Base-by-base conservation (phyloP, 2,329 filamentous ascomycete genomes). In the Lasiodiplodia gonubiensis region DNA sequence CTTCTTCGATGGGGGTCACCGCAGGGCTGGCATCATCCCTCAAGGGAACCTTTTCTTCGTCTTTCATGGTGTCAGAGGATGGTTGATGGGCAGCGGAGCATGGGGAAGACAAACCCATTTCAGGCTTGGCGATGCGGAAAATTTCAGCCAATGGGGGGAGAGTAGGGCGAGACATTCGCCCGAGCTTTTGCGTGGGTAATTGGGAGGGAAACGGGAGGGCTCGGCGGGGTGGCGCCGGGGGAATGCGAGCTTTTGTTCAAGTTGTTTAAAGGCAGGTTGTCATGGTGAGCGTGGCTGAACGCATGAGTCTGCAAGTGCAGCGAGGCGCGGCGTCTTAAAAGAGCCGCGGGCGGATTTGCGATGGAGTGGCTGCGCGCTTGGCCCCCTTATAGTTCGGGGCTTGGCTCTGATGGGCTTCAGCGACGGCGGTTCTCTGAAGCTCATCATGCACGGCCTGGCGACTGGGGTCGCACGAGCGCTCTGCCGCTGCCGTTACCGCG, bases 351-450 rank as follows among this genome's bases (percentile, higher is more conserved):
- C 57, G 57, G 57, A 61, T 49, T 11, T 30, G 57, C 42, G 57
- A 66, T 67, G 46, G 65, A 67, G 65, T 67, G 65, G 65, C 65
- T 67, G 65, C 60, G 61, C 61, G 61, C 61, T 64, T 64, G 61
- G 61, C 61, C 61, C 57, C 61, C 61, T 63, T 37, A 63, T 64
- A 64, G 61, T 49, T 39, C 49, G 49, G 49, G 35, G 49, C 49
- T 53, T 64, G 60, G 60, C 60, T 52, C 23, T 23, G 54, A 42
- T 42, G 35, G 54, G 23, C 57, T 59, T 35, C 37, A 42, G 53
- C 53, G 37, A n/a, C 42, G 42, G 59, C 59, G 57, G 57, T 39
- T 60, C 37, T 49, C 11, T 48, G 39, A 18, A 18, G 57, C 59
- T 63, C 42, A 51, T 37, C 59, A 37, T 35, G 59, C 59, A 63